A percentile compares a stretch with the other conserved stretches of the same genome.
phyloP scores from a whole-genome alignment of 352 stramenopile species.

The Globisporangium polare region DNA sequence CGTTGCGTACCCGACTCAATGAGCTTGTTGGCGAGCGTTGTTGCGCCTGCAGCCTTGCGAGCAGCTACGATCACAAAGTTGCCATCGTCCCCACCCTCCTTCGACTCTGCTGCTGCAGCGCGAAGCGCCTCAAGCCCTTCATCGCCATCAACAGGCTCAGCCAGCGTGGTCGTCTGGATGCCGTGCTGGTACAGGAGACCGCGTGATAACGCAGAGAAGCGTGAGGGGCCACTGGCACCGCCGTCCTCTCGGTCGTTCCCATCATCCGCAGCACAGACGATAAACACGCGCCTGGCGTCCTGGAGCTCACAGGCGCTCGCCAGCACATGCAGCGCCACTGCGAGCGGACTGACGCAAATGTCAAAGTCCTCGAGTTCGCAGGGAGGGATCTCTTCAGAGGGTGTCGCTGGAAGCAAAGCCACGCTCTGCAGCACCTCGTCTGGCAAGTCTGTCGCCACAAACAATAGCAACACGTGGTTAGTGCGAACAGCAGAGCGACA shows the following conservation, averaged over 20 bases:
- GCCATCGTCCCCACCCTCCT: neutral
- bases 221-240: neutral
- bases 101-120: neutral
- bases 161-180: constrained; percentile 21
- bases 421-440: constrained; percentile 11
- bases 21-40: constrained; percentile 13
- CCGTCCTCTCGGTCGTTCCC: neutral
- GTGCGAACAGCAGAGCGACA: neutral
- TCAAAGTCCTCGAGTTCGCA: constrained; percentile 13
- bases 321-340: constrained; percentile 9
- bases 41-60: constrained; percentile 12
- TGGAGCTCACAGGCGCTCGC: constrained; percentile 2
- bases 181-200: constrained; percentile 33
- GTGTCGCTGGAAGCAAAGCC: constrained; percentile 9
- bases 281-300: constrained; percentile 3
- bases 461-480: neutral
- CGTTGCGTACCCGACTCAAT: constrained; percentile 22
- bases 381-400: neutral
- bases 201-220: constrained; percentile 1
- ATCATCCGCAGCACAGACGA: neutral
- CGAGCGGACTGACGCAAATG: constrained; percentile 12
- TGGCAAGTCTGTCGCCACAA: neutral
- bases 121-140: neutral
- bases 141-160: neutral
- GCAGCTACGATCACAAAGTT: constrained; percentile 29